phyloP scores from a whole-genome alignment of 164 flowering plant species.

The Tetrastigma voinierianum region DNA sequence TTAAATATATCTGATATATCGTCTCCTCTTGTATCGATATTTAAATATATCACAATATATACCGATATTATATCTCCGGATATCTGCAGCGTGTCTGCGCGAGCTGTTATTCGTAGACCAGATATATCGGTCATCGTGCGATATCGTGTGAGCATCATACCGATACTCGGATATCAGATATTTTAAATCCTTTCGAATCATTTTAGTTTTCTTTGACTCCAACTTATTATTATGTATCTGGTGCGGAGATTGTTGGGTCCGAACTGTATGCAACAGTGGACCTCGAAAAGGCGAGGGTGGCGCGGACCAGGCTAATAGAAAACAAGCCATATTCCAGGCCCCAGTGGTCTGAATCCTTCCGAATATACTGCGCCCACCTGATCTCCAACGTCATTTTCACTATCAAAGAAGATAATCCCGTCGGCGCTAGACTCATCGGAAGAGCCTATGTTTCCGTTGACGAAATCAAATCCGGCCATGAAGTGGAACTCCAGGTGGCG shows the following conservation, averaged over 20 bases:
- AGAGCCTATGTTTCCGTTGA: conserved; percentile 58
- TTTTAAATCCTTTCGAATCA: background rate
- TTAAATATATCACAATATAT: too few species aligned
- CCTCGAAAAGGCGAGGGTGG: conserved; percentile 58
- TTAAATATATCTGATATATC: too few species aligned
- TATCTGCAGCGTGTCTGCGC: too few species aligned
- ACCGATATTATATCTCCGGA: too few species aligned
- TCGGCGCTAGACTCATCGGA: conserved; percentile 64
- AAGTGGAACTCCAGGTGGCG: conserved; percentile 40
- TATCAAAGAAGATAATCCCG: conserved; percentile 43
- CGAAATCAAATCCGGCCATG: conserved; percentile 29
- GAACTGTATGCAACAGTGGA: conserved; percentile 61
- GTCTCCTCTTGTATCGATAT: too few species aligned
- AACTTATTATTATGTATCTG: conserved; percentile 18
- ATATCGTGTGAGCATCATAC: too few species aligned
- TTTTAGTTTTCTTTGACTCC: background rate
- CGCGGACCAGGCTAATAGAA: conserved; percentile 37
- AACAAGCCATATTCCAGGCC: conserved; percentile 30
- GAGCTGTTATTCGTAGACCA: too few species aligned
- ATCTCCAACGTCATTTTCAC: conserved; percentile 49
- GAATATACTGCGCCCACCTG: conserved; percentile 65
- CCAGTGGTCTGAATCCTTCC: conserved; percentile 59
- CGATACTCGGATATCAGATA: too few species aligned
- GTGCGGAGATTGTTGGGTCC: conserved; percentile 44
- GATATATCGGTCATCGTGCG: too few species aligned